These are phyloP conservation scores for Podospora comata DNA, from an alignment of 495 filamentous ascomycete genomes.

Conservation along the genomic window DNA sequence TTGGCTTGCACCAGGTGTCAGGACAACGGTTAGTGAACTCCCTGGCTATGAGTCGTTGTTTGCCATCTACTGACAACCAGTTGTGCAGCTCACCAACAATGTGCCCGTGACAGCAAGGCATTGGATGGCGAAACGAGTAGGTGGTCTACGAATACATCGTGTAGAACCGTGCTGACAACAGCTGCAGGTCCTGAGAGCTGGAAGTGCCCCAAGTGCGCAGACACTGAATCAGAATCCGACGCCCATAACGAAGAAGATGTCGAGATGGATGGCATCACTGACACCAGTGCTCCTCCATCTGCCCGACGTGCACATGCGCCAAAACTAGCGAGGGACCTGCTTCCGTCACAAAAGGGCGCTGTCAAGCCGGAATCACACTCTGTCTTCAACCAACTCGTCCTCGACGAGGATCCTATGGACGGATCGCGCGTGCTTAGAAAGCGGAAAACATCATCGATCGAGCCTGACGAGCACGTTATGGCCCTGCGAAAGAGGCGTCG, in stretches of 20 bases:
- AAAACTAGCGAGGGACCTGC: slow-evolving; percentile 66
- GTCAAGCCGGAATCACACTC: slow-evolving; percentile 79
- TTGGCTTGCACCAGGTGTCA: slow-evolving; percentile 77
- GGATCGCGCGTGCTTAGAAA: slow-evolving; percentile 84
- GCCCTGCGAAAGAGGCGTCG: slow-evolving; percentile 46
- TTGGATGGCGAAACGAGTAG: slow-evolving; percentile 47
- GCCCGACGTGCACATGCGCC: slow-evolving; percentile 45
- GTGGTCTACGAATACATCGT: slow-evolving; percentile 1
- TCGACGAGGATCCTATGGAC: slow-evolving; percentile 78
- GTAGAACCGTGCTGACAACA: slow-evolving; percentile 20
- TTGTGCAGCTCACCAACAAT: slow-evolving; percentile 83
- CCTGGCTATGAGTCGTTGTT: slow-evolving; percentile 18
- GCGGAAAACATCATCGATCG: slow-evolving; percentile 64
- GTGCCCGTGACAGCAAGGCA: slow-evolving; percentile 75
- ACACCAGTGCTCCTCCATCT: slow-evolving; percentile 31
- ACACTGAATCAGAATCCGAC: slow-evolving; percentile 56
- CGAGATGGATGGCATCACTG: slow-evolving; percentile 37
- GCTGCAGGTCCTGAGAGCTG: slow-evolving; percentile 62
- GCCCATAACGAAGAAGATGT: slow-evolving; percentile 37
- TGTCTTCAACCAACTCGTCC: slow-evolving; percentile 75
- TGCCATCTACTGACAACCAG: slow-evolving; percentile 39
- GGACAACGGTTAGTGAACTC: slow-evolving; percentile 72
- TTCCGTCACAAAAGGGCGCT: slow-evolving; percentile 66
- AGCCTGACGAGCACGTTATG: slow-evolving; percentile 42
- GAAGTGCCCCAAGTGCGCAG: slow-evolving; percentile 76